Percentiles rank a stretch among this genome's conserved stretches.
These are phyloP conservation scores for Trametes hirsuta DNA, from an alignment of 1,284 basidiomycete genomes.

Conservation along the genomic window DNA sequence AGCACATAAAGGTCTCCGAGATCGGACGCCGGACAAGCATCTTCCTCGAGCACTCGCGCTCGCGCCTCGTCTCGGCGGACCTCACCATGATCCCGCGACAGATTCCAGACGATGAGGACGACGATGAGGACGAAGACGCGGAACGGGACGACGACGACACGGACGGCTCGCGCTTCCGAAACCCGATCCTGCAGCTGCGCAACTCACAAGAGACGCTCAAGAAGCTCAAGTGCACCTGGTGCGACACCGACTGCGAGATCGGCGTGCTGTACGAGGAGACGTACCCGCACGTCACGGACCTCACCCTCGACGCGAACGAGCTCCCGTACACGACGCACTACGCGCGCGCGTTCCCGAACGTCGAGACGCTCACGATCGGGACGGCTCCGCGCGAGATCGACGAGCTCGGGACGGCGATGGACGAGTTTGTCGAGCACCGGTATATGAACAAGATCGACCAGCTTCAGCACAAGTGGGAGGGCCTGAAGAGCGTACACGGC, in stretches of 20 bases:
- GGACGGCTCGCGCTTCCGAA: neutral
- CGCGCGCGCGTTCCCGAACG: constrained; percentile 11
- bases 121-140: no score
- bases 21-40: neutral
- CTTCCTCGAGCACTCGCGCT: neutral
- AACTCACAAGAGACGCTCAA: constrained; percentile 2
- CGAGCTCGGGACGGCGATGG: neutral
- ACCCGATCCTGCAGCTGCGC: constrained; percentile 4
- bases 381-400: neutral
- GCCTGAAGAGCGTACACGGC: neutral
- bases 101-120: neutral
- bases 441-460: neutral
- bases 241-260: constrained; percentile 14
- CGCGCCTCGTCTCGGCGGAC: constrained; percentile 2
- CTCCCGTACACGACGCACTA: constrained; percentile 6
- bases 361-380: neutral
- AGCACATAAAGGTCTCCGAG: neutral
- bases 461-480: neutral
- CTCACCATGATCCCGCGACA: neutral
- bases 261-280: constrained; percentile 25
- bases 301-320: constrained; percentile 4
- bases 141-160: neutral
- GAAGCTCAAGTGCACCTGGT: neutral
- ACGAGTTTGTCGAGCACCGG: neutral
- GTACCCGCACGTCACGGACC: neutral